A percentile compares a stretch with the other conserved stretches of the same genome.
Evolutionary conservation across 129 eudicot species (phyloP).

Genomic region (Apium graveolens): DNA sequence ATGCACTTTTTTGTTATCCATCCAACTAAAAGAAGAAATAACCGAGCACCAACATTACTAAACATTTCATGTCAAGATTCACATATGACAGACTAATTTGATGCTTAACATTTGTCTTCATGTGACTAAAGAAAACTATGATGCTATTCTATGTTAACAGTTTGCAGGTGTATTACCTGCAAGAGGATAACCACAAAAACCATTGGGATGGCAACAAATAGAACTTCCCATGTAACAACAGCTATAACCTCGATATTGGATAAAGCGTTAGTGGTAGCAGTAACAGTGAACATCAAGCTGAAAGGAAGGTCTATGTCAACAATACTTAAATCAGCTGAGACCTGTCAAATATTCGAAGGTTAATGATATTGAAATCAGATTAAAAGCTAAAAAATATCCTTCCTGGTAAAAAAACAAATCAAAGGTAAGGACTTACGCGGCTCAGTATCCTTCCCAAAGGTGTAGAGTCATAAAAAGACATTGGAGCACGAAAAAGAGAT

Average conservation of each 20-base stretch:
- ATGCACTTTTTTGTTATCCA: not conserved
- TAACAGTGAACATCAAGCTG: conserved; percentile 46
- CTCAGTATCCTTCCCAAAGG: conserved; percentile 96
- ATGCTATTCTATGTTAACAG: not conserved
- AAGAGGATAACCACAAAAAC: conserved; percentile 59
- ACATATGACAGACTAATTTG: not conserved
- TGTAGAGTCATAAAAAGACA: conserved; percentile 96
- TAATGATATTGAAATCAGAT: not conserved
- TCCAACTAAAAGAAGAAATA: not conserved
- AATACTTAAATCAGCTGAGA: conserved; percentile 81
- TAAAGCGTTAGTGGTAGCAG: conserved; percentile 48
- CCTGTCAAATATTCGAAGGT: conserved; percentile 41
- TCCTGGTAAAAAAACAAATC: not conserved
- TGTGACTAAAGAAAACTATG: conserved; percentile 9
- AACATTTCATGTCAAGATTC: conserved; percentile 16
- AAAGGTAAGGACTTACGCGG: conserved; percentile 5
- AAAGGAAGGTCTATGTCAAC: conserved; percentile 86
- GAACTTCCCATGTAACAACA: conserved; percentile 83
- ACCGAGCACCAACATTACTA: conserved; percentile 2
- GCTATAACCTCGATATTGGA: conserved; percentile 54
- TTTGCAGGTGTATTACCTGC: conserved; percentile 45
- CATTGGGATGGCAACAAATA: conserved; percentile 71
- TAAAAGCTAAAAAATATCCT: not conserved
- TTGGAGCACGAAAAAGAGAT: conserved; percentile 94
- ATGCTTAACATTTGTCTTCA: not conserved